Evolutionary conservation across 2,329 filamentous ascomycete genomes (phyloP).

Genomic region (Calonectria honghensis): DNA sequence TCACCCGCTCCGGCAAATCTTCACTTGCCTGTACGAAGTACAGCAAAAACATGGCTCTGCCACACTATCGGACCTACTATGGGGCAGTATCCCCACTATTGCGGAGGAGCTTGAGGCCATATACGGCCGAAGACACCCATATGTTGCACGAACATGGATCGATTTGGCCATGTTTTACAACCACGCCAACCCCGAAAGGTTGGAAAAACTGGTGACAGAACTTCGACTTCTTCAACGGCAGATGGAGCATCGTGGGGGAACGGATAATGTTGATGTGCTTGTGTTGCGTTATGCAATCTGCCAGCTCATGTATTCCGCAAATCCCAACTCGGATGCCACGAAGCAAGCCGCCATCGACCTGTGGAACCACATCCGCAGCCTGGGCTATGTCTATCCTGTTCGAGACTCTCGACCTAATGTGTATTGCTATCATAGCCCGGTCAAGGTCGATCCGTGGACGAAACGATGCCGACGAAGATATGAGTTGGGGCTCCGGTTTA

Average conservation of each 20-base stretch:
- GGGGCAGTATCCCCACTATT: slow-evolving; percentile 64
- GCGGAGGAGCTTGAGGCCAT: slow-evolving; percentile 67
- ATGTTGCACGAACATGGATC: slow-evolving; percentile 65
- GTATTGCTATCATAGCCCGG: slow-evolving; percentile 66
- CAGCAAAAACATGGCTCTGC: slow-evolving; percentile 66
- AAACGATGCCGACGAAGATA: slow-evolving; percentile 66
- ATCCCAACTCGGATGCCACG: slow-evolving; percentile 59
- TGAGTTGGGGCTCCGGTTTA: slow-evolving; percentile 60
- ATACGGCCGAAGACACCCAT: slow-evolving; percentile 65
- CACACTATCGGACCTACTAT: slow-evolving; percentile 66
- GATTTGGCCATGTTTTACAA: slow-evolving; percentile 65
- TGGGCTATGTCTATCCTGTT: slow-evolving; percentile 60
- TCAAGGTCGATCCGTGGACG: slow-evolving; percentile 66
- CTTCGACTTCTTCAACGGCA: slow-evolving; percentile 60
- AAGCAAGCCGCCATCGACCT: slow-evolving; percentile 62
- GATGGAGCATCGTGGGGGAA: slow-evolving; percentile 60
- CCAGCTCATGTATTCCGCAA: slow-evolving; percentile 62
- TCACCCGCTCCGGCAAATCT: slow-evolving; percentile 66
- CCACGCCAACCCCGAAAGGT: slow-evolving; percentile 60
- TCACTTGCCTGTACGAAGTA: slow-evolving; percentile 65
- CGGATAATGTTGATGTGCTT: slow-evolving; percentile 60
- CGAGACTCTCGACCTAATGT: slow-evolving; percentile 62
- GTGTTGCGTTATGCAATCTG: slow-evolving; percentile 64
- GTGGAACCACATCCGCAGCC: slow-evolving; percentile 60
- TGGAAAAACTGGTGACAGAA: slow-evolving; percentile 62